Base-by-base conservation (phyloP, 2,329 filamentous ascomycete genomes). In the Fusarium mexicanum region DNA sequence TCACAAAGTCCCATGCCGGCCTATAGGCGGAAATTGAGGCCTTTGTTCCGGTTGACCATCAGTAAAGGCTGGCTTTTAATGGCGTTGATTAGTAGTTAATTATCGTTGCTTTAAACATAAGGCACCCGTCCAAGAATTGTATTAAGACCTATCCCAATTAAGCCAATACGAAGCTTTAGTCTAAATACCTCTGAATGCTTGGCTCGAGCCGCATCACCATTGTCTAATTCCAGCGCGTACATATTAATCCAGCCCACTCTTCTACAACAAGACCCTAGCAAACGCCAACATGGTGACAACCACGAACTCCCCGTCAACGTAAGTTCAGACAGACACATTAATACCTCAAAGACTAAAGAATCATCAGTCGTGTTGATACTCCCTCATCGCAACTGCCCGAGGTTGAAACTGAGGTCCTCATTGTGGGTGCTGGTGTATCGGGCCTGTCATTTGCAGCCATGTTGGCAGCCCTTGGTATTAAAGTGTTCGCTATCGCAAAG, bases 321-420 rank as follows among this genome's bases (percentile, higher is more conserved):
- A 59, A 37, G 55, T 58, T 31, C 31, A 31, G 31, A 31, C 11
- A 31, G 11, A 31, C 31, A 31, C 11, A 31, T 31, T 4, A 31
- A 31, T 31, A 31, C 31, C 17, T 22, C 18, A 10, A 26, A 26
- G n/a, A 41, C 55, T 59, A 46, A 58, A 22, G 13, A 13, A 17
- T 18, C 8, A 14, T 18, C 12, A 59, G 55, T 17, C 31, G 20
- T 29, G 9, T 37, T 46, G 41, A 59, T 31, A 17, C 55, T 6
- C 41, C 38, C 26, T 35, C 41, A 44, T 20, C 29, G 9, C 29
- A 37, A 29, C 17, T 59, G 55, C 55, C 55, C 13, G 60, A 68
- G 17, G 26, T 71, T 38, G 55, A 71, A 24, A 71, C 68, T 4
- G 68, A 71, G 10, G 55, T 71, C 20, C 65, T 71, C n/a, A 24